phyloP scores from a whole-genome alignment of 345 rosid genomes.

The Theobroma cacao region DNA sequence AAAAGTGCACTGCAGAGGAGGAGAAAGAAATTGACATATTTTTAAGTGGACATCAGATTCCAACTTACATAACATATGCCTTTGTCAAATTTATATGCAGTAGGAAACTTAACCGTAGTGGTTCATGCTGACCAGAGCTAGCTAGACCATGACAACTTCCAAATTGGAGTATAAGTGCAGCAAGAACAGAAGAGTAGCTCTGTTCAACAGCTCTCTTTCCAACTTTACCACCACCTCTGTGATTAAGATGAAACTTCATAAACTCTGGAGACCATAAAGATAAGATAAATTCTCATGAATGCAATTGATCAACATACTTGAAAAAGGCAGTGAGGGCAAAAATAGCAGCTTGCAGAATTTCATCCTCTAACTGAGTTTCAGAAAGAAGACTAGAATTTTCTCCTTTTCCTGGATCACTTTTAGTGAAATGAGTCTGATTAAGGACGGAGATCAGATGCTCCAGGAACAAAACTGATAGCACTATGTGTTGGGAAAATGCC shows the following conservation, averaged over 20 bases:
- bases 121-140: constrained; percentile 78
- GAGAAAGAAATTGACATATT: constrained; percentile 8
- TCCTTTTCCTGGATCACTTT: constrained; percentile 61
- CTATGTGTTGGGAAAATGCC: constrained; percentile 84
- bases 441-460: constrained; percentile 77
- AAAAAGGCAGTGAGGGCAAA: constrained; percentile 90
- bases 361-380: constrained; percentile 60
- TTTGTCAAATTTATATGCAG: not conserved
- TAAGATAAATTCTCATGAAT: constrained; percentile 11
- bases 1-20: constrained; percentile 70
- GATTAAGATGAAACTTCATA: constrained; percentile 25
- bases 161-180: constrained; percentile 81
- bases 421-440: constrained; percentile 51
- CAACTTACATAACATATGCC: not conserved
- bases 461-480: constrained; percentile 71
- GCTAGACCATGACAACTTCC: constrained; percentile 93
- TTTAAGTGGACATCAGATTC: not conserved
- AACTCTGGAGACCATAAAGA: constrained; percentile 16
- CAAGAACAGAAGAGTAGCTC: constrained; percentile 82
- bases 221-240: constrained; percentile 94
- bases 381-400: constrained; percentile 40
- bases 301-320: constrained; percentile 44
- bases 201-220: constrained; percentile 92
- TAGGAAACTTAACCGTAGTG: constrained; percentile 57
- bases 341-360: constrained; percentile 77